A percentile compares a stretch with the other conserved stretches of the same genome.
These are phyloP conservation scores for Durusdinium trenchii DNA, from an alignment of 73 alveolate genomes.

Conservation along the genomic window DNA sequence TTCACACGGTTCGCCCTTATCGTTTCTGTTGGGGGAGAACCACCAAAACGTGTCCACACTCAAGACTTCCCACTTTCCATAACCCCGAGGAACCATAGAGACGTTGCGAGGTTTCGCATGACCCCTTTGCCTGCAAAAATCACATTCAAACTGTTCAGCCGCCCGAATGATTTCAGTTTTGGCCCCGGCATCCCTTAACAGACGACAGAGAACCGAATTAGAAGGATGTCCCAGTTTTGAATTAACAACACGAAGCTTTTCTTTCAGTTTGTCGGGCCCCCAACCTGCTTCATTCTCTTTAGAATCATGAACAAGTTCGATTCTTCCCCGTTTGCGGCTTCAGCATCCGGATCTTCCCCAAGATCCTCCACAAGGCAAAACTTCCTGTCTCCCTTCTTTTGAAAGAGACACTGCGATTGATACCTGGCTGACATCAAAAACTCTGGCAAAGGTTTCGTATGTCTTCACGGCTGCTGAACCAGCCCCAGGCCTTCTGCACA, in stretches of 20 bases:
- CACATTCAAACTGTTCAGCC: not conserved
- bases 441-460: not conserved
- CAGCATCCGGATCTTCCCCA: not conserved
- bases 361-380: not conserved
- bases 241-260: too few species aligned
- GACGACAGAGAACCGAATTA: not conserved
- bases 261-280: not conserved
- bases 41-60: conserved; percentile 77
- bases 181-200: conserved; percentile 32
- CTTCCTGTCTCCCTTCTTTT: too few species aligned
- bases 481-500: conserved; percentile 49
- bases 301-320: not conserved
- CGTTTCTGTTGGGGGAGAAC: not conserved
- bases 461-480: not conserved
- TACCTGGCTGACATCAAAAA: too few species aligned
- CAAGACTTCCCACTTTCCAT: not conserved
- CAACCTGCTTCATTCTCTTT: not conserved
- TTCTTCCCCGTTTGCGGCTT: too few species aligned
- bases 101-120: not conserved
- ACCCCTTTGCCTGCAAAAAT: not conserved
- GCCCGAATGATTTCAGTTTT: not conserved
- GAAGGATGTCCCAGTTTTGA: conserved; percentile 44
- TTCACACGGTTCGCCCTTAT: not conserved
- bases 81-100: not conserved
- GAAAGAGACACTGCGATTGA: not conserved